Base-by-base conservation (phyloP, 2,329 filamentous ascomycete genomes). In the Cladosporium sp. region DNA sequence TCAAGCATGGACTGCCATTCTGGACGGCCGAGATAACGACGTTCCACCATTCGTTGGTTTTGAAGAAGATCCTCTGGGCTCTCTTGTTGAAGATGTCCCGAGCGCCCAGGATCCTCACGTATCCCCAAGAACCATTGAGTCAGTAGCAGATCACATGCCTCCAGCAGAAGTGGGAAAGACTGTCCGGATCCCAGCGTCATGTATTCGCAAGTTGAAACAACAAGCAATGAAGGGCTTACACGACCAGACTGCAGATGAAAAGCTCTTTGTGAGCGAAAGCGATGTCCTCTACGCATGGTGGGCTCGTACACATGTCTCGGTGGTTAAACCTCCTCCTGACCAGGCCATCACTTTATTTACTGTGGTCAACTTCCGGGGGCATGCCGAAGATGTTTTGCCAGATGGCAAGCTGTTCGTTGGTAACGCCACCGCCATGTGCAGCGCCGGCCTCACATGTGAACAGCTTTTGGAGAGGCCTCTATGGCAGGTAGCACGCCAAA, bases 211-310 rank as follows among this genome's bases (percentile, higher is more conserved):
- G n/a, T 57, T 74, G 26, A 66, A 66, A 49, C 46, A 53, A 18
- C 37, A 65, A 40, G 55, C 69, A 66, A 3, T 68, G 12, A 55
- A 50, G 11, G 69, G 72, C 31, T 65, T 73, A 1, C n/a, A 33
- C 26, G 53, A 31, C 6, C 65, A 58, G 10, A 53, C 69, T 44
- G 57, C 37, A 67, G 62, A 12, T 65, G 65, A 46, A 66, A 70
- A 57, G 49, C 49, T 52, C 69, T 62, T 67, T 11, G 65, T 74
- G 4, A 72, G 69, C 52, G 71, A 74, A 18, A 70, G 70, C 62
- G 73, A 75, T 57, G 62, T 74, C 14, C 65, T 75, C 1, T 69
- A 70, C n/a, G 72, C 70, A 37, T 69, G 67, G 60, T 69, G 68
- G 67, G 53, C 68, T 23, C 57, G 37, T 23, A 28, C 66, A 10